Evolutionary conservation across 2,329 filamentous ascomycete genomes (phyloP), one percentile per base, ranked within the genome.

Genomic region (Penicillium occitanis): DNA sequence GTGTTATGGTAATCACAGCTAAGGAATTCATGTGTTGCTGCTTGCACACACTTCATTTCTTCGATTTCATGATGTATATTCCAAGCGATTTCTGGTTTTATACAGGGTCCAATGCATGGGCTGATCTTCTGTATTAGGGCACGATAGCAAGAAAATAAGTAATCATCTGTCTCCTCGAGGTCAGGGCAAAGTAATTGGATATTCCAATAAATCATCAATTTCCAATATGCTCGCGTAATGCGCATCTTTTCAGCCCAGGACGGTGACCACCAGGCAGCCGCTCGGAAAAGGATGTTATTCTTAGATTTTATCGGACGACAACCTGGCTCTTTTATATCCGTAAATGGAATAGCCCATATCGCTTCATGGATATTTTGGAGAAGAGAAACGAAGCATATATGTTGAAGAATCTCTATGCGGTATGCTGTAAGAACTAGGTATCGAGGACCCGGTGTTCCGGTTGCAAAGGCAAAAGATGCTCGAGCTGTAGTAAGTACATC

Each of bases 401-500:
- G 61, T 17, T 42, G 53, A 48, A 67, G 65, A 42, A 25, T 48
- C 42, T 67, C 61, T 48, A 64, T 61, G n/a, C 46, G 61, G 35
- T 67, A 64, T 28, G 61, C 61, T 61, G 61, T 64, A 25, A 67
- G 53, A 46, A 61, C 28, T 19, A 67, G 35, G 35, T 61, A 67
- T 46, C 65, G 65, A 57, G 57, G 53, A 8, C 65, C 65, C 17
- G 35, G 61, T 17, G 65, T 59, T 13, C 58, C 50, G 46, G 48
- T 51, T 10, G n/a, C n/a, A 59, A 63, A 66, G 40, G 58, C 59
- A 57, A 53, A 42, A 51, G 60, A 63, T 33, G 46, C 46, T 28
- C 6, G 30, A 63, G 65, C 60, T 37, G 30, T 59, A 17, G 40
- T 64, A 60, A 66, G 65, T 33, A 66, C 53, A 14, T 55, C 61